Percentiles rank a stretch among this genome's conserved stretches.
Conservation (phyloP, 495 filamentous ascomycete genomes). For the Parachaetomium inaequale region DNA sequence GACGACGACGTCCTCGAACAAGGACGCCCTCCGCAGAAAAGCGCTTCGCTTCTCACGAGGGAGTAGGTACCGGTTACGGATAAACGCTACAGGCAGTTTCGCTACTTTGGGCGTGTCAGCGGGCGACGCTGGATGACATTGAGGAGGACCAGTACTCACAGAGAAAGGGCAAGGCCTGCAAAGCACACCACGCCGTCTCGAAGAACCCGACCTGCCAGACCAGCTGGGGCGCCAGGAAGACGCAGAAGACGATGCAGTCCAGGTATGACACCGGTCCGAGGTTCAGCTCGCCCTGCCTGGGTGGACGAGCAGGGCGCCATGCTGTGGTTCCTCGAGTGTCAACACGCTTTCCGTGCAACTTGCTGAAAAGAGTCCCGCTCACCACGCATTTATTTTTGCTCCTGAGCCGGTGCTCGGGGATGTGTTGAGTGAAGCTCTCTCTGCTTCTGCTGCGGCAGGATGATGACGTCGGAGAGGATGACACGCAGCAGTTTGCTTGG, state of each 20-base stretch:
- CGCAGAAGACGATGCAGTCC: constrained; percentile 65
- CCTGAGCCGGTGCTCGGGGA: neutral
- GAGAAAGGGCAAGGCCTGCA: constrained; percentile 57
- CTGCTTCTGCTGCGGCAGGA: neutral
- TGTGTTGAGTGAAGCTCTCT: neutral
- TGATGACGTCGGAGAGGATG: neutral
- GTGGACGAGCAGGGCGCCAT: neutral
- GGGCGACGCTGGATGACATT: neutral
- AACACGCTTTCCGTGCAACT: neutral
- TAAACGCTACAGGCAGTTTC: neutral
- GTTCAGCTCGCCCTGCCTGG: constrained; percentile 28
- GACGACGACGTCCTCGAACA: constrained; percentile 71
- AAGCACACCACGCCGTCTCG: constrained; percentile 48
- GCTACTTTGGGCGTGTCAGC: neutral
- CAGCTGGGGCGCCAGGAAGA: constrained; percentile 62
- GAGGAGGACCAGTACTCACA: constrained; percentile 41
- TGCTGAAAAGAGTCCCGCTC: neutral
- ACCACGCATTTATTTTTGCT: neutral
- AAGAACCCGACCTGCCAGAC: constrained; percentile 57
- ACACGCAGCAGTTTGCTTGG: neutral
- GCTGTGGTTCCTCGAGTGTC: neutral
- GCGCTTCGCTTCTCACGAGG: neutral
- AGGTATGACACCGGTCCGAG: constrained; percentile 63
- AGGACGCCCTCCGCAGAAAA: constrained; percentile 39
- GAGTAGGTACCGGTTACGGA: neutral